Base-by-base conservation (phyloP, 1,139 yeast species). In the Taphrina deformans region DNA sequence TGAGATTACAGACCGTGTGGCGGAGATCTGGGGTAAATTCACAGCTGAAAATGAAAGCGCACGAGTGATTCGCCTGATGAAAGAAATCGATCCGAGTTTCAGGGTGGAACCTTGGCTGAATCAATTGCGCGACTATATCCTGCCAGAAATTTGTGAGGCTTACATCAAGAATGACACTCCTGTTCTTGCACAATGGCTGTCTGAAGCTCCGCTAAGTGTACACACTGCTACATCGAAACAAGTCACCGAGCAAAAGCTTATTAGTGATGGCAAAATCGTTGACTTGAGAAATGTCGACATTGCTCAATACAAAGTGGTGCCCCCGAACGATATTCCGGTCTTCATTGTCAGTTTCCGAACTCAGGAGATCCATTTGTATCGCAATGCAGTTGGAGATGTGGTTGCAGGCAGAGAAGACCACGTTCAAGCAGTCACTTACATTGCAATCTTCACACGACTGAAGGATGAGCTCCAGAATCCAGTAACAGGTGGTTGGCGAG, bases 41-140 rank as follows among this genome's bases (percentile, higher is more conserved):
- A 93, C 95, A 74, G 93, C 95, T 27, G 99, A 95, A 78, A 95
- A 98, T 51, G 99, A 95, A 78, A 86, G 90, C 70, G 98, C 97
- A 35, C 87, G 88, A 75, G 99, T 92, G 29, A 81, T 89, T 69
- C 86, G 88, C 70, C 86, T 88, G 75, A 90, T 95, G 79, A 88
- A 85, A 78, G 83, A 86, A 74, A 86, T 93, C 83, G 99, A 95
- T 77, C 97, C 99, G 62, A 80, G 84, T 41, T 95, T 93, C 80
- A 85, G 85, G 70, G 82, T 85, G 71, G 93, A 91, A 67, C 86
- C 83, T 69, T 93, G 95, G 79, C 84, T 88, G 71, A 85, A 83
- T 72, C 93, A 95, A 67, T 82, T 93, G 72, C 88, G 98, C 73
- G 93, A 90, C 74, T 95, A 87, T 77, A 90, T 95, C 70, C 85